Conservation (phyloP, 1,139 yeast genomes). For the Hanseniaspora uvarum region DNA sequence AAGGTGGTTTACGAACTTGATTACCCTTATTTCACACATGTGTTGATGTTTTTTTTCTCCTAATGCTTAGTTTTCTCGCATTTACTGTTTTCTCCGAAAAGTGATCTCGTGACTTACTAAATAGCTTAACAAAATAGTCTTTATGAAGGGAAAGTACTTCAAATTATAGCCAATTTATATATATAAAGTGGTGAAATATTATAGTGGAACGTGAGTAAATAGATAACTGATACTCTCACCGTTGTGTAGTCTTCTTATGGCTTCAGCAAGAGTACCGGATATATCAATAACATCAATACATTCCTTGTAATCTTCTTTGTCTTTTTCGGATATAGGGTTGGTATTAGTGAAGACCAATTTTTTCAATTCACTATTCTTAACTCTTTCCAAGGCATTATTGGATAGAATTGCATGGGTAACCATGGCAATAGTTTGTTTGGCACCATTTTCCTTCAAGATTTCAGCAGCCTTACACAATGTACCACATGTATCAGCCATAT, state of each 20-base stretch:
- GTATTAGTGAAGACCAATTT: conserved; percentile 88
- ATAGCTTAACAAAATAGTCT: too few relatives aligned
- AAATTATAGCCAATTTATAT: too few relatives aligned
- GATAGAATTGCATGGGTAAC: conserved; percentile 92
- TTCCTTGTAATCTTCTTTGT: conserved; percentile 56
- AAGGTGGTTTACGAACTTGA: not conserved
- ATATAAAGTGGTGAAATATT: too few relatives aligned
- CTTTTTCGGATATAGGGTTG: conserved; percentile 43
- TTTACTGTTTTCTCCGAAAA: too few relatives aligned
- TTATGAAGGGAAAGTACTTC: too few relatives aligned
- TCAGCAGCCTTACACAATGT: conserved; percentile 95
- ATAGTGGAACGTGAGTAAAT: conserved; percentile 61
- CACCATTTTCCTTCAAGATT: conserved; percentile 61
- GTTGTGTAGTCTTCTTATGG: conserved; percentile 88
- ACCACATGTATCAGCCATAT: conserved; percentile 98
- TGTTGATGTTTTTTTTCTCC: too few relatives aligned
- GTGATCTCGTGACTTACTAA: too few relatives aligned
- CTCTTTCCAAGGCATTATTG: conserved; percentile 75
- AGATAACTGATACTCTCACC: conserved; percentile 92
- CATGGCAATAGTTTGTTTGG: conserved; percentile 78
- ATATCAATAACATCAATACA: conserved; percentile 65
- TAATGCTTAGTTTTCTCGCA: too few relatives aligned
- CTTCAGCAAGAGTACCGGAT: conserved; percentile 87
- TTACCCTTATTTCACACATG: too few relatives aligned
- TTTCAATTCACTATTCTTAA: conserved; percentile 67